phyloP scores from a whole-genome alignment of 306 rosid species.

The Citrullus mucosospermus region DNA sequence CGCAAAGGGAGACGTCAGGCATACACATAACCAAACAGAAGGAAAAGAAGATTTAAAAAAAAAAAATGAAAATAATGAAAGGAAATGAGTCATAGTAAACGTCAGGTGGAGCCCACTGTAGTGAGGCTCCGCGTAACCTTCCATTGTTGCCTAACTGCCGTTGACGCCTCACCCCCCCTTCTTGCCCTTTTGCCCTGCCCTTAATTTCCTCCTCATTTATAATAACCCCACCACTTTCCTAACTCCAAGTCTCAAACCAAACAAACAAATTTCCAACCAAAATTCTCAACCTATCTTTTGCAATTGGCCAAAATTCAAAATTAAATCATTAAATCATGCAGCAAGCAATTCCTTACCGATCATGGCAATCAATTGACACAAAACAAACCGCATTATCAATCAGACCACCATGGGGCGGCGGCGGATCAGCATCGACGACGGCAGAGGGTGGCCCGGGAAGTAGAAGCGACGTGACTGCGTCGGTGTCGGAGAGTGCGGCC shows the following conservation, averaged over 20 bases:
- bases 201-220: background rate
- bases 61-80: background rate
- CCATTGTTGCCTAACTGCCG: conserved; percentile 1
- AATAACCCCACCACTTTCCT: background rate
- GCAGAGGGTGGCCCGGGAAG: background rate
- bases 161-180: background rate
- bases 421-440: background rate
- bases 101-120: background rate
- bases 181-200: no score
- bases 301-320: no score
- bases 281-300: no score
- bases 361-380: conserved; percentile 27
- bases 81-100: background rate
- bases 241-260: background rate
- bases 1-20: background rate
- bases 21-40: background rate
- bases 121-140: background rate
- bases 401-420: background rate
- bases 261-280: background rate
- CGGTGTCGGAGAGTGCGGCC: conserved; percentile 41
- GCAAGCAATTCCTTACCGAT: conserved; percentile 59
- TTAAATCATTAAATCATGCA: conserved; percentile 22
- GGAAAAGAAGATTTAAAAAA: background rate
- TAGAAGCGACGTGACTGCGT: background rate
- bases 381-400: background rate